Evolutionary conservation across 2,329 filamentous ascomycete genomes (phyloP).

Genomic region (Paecilomyces variotii): DNA sequence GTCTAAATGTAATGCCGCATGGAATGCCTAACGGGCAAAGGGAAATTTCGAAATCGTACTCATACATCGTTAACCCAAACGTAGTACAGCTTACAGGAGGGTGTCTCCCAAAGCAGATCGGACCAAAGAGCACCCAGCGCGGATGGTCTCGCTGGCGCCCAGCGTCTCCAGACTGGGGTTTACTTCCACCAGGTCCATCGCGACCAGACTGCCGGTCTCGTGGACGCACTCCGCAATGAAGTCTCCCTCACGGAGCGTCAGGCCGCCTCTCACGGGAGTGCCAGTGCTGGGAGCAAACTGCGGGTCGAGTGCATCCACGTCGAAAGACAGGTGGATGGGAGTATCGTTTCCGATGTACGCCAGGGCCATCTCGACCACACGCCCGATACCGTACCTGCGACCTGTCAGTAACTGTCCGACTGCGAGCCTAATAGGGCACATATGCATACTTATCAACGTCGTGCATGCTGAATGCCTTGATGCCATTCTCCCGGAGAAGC

Average conservation of each 20-base stretch:
- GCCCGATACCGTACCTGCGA: conserved; percentile 76
- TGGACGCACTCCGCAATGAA: conserved; percentile 89
- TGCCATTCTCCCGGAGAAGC: conserved; percentile 76
- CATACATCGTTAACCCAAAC: conserved; percentile 1
- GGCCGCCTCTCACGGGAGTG: conserved; percentile 83
- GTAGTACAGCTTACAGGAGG: conserved; percentile 51
- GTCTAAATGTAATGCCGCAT: neutral
- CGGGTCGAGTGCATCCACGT: conserved; percentile 92
- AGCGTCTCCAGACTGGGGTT: conserved; percentile 63
- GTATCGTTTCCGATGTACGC: conserved; percentile 91
- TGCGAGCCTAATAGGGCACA: neutral
- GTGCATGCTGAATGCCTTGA: conserved; percentile 98
- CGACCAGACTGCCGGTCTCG: conserved; percentile 67
- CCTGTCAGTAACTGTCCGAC: neutral
- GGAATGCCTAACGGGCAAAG: neutral
- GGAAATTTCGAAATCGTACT: neutral
- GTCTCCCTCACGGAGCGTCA: conserved; percentile 91
- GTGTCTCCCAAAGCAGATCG: conserved; percentile 89
- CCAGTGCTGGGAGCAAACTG: conserved; percentile 95
- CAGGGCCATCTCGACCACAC: conserved; percentile 96
- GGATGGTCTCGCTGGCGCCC: conserved; percentile 76
- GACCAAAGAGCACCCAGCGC: conserved; percentile 84
- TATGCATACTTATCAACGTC: conserved; percentile 73
- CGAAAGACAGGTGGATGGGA: conserved; percentile 93
- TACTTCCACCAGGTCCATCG: conserved; percentile 76